Evolutionary conservation across 768 basidiomycete species (phyloP), one percentile per base, ranked within the genome.

Genomic region (Daedaleopsis nitida): DNA sequence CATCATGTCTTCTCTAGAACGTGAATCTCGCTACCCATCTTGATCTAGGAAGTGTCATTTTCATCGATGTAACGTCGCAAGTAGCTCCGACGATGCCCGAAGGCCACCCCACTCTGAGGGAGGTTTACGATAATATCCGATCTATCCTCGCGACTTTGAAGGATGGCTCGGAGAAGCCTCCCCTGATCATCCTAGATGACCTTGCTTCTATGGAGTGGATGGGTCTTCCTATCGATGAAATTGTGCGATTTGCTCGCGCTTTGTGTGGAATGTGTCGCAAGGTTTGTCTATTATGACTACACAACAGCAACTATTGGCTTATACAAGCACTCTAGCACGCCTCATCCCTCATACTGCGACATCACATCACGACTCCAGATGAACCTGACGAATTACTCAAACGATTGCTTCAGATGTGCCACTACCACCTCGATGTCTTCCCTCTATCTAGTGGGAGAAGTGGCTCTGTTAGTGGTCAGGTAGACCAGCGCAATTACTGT

Each of bases 401-500:
- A 35, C 74, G 78, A 34, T 74, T 92, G 21, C 73, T 86, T 19
- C 87, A 90, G 55, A 70, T 88, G 3, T 86, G 83, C 64, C 77
- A 85, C 3, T 87, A 87, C 64, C 89, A 91, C 65, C 66, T 92
- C 4, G 91, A 92, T 59, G 86, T 92, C 2, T 77, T 81, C 43
- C 84, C 91, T 0, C 76, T 94, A 8, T 77, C 86, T 1, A 92
- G 88, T 63, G 91, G 91, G 5, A 77, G 86, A 24, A 93, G 92
- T 62, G 91, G 90, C 3, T 79, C 85, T 21, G 87, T 94, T 32
- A 90, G 85, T 59, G 92, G 91, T 19, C 88, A 92, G 80, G 91
- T 89, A 53, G 4, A 50, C 13, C 27, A 32, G 27, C 7, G 27
- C 27, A 7, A 32, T 32, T 32, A 3, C 27, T 32, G 27, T 7